Evolutionary conservation across 495 filamentous ascomycete genomes (phyloP), one percentile per base, ranked within the genome.

Genomic region (Lepidopterella palustris): DNA sequence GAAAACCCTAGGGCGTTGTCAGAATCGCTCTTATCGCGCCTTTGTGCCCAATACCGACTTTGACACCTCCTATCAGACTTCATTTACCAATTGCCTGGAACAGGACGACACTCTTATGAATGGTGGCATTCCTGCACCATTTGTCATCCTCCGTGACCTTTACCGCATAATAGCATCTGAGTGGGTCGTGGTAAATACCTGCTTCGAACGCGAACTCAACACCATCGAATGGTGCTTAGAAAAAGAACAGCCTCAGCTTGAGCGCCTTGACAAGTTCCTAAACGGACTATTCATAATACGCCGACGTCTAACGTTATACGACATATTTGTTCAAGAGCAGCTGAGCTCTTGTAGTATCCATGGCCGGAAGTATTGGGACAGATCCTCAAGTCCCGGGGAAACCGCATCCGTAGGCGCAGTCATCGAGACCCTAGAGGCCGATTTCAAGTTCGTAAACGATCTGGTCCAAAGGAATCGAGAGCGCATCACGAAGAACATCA

Each of bases 101-200:
- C 2, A 24, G 8, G 50, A 58, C 42, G 56, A 50, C 5, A 28
- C 28, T 9, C 23, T 58, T 20, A 28, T 24, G 23, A 24, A 50
- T 15, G 45, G 29, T 5, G 25, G 29, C 10, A 51, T 11, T 5
- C 61, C 45, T 3, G 25, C 23, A 50, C 48, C 57, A 49, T 55
- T 64, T 50, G 23, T 53, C 18, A 25, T 64, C n/a, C 26, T 64
- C 0, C 55, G 55, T 40, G 61, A 58, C 21, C 13, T 64, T 1
- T 67, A 64, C 45, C 64, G 64, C 6, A 58, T 67, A 20, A 35
- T 67, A 8, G 61, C 61, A 2, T 67, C 64, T 1, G 61, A 67
- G 40, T 67, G 64, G 64, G 58, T 61, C 21, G 64, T 60, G 6
- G 49, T 64, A 2, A 64, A 61, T 42, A 54, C 62, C 18, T 67